Percentiles rank a stretch among this genome's conserved stretches.
Evolutionary conservation across 306 rosid genomes (phyloP).

Genomic region (Cicer bijugum): DNA sequence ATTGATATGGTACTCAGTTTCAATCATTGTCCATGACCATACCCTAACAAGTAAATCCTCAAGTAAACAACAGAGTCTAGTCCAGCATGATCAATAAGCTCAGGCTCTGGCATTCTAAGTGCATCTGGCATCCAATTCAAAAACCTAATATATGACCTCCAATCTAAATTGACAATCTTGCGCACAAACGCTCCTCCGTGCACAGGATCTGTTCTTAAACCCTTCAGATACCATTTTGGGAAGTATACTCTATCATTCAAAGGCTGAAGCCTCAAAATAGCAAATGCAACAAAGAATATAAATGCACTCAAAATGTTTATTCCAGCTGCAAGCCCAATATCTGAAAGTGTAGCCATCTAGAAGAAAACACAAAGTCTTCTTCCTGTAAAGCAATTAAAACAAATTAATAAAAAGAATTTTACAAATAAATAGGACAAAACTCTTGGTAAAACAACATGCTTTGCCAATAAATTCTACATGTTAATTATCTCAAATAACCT

Average conservation of each 20-base stretch:
- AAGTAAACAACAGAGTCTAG: constrained; percentile 93
- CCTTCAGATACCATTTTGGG: constrained; percentile 92
- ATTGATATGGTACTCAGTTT: not conserved
- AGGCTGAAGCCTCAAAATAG: constrained; percentile 93
- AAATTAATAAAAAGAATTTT: not conserved
- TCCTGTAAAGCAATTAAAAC: constrained; percentile 51
- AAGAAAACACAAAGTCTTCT: not conserved
- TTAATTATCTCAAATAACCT: not conserved
- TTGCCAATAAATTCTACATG: not conserved
- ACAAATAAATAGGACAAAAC: constrained; percentile 26
- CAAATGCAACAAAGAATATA: constrained; percentile 76
- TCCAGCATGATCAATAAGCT: constrained; percentile 97
- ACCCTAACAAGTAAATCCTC: constrained; percentile 95
- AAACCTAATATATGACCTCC: constrained; percentile 70
- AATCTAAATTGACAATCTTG: constrained; percentile 86
- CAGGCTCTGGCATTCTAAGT: constrained; percentile 91
- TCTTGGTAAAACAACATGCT: constrained; percentile 11
- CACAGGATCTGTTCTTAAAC: constrained; percentile 78
- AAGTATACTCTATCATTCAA: constrained; percentile 93
- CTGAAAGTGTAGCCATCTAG: constrained; percentile 75
- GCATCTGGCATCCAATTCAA: constrained; percentile 97
- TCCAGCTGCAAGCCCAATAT: constrained; percentile 78
- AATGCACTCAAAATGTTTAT: constrained; percentile 78
- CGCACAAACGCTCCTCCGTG: constrained; percentile 71
- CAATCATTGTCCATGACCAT: constrained; percentile 40